These are phyloP conservation scores for Pseudogymnoascus sp. DNA, from an alignment of 2,329 filamentous ascomycete species.

Conservation along the genomic window DNA sequence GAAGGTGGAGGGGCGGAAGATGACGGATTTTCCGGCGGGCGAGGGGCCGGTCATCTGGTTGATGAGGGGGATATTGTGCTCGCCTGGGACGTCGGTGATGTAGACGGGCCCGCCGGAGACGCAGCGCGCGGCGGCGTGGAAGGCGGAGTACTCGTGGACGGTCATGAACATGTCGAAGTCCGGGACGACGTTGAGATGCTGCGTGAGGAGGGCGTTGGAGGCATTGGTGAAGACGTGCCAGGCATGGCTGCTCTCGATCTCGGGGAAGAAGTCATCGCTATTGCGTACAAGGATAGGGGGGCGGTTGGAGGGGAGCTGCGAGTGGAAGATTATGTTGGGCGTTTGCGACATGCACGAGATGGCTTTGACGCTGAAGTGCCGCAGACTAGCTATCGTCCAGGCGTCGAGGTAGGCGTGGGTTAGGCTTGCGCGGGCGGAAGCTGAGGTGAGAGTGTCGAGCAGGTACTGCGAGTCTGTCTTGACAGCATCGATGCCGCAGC, in stretches of 20 bases:
- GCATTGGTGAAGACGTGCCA: slow-evolving; percentile 97
- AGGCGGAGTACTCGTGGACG: slow-evolving; percentile 60
- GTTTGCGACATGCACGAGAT: slow-evolving; percentile 95
- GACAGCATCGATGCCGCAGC: slow-evolving; percentile 72
- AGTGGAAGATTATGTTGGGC: slow-evolving; percentile 79
- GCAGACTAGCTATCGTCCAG: slow-evolving; percentile 72
- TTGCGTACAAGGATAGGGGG: slow-evolving; percentile 73
- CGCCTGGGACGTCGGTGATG: slow-evolving; percentile 81
- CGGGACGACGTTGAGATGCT: slow-evolving; percentile 78
- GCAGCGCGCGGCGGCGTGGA: slow-evolving; percentile 85
- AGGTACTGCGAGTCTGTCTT: slow-evolving; percentile 91
- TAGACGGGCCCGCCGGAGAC: slow-evolving; percentile 89
- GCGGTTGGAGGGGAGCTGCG: slow-evolving; percentile 69
- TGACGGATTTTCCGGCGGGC: slow-evolving; percentile 64
- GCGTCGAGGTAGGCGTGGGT: slow-evolving; percentile 75
- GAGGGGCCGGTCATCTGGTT: slow-evolving; percentile 74
- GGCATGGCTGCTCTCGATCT: slow-evolving; percentile 70
- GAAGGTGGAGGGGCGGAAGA: slow-evolving; percentile 69
- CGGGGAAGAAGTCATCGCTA: slow-evolving; percentile 87
- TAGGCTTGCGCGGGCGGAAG: slow-evolving; percentile 63
- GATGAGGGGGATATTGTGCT: slow-evolving; percentile 71
- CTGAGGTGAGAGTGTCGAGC: slow-evolving; percentile 65
- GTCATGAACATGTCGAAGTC: slow-evolving; percentile 73
- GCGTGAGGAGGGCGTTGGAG: slow-evolving; percentile 75
- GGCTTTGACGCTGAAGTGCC: slow-evolving; percentile 67